Percentiles rank a stretch among this genome's conserved stretches.
phyloP scores from a whole-genome alignment of 768 basidiomycete genomes.

The Amanita phalloides region DNA sequence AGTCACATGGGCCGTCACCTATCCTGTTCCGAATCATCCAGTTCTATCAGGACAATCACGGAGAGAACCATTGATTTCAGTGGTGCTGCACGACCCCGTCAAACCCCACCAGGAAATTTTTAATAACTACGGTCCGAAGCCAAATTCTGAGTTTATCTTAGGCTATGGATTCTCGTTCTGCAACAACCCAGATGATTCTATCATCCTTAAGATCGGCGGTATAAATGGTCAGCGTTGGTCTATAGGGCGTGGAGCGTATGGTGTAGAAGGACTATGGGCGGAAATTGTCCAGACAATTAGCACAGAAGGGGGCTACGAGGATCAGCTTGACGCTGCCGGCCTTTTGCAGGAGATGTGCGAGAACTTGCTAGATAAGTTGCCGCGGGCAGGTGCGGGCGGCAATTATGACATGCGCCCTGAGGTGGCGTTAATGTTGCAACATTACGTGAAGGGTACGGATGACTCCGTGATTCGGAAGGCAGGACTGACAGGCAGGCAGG shows the following conservation, averaged over 20 bases:
- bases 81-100: constrained; percentile 42
- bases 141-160: constrained; percentile 82
- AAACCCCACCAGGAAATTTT: constrained; percentile 47
- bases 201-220: constrained; percentile 69
- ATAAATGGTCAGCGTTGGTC: constrained; percentile 42
- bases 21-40: constrained; percentile 16
- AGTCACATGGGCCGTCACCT: constrained; percentile 70
- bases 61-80: constrained; percentile 36
- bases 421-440: constrained; percentile 51
- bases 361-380: constrained; percentile 37
- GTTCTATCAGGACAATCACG: constrained; percentile 5
- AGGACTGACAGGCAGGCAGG: constrained; percentile 23
- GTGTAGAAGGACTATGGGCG: constrained; percentile 51
- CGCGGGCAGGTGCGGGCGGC: constrained; percentile 15
- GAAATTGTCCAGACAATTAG: constrained; percentile 30
- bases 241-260: constrained; percentile 44
- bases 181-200: constrained; percentile 79
- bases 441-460: constrained; percentile 54
- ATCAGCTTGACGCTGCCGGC: constrained; percentile 58
- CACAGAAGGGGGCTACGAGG: constrained; percentile 35
- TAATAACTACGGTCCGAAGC: constrained; percentile 91
- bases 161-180: constrained; percentile 85
- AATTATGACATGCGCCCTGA: constrained; percentile 33
- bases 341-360: constrained; percentile 60
- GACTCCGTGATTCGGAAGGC: background rate